Base-by-base conservation (phyloP, 2,329 filamentous ascomycete species). In the Septoria petroselini region DNA sequence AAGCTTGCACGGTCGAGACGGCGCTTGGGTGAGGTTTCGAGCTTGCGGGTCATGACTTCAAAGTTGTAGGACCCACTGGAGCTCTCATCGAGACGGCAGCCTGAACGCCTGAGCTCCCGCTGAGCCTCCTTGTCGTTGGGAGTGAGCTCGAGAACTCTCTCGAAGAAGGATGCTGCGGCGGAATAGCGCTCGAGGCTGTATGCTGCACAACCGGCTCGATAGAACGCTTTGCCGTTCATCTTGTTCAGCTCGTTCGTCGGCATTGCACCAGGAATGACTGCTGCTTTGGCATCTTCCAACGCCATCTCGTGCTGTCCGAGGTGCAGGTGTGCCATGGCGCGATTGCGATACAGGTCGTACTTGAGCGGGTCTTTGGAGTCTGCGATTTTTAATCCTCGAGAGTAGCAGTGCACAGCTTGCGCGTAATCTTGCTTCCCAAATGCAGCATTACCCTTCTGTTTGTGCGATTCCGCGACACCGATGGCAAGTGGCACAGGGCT, bases 161-260 rank as follows among this genome's bases (percentile, higher is more conserved):
- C 25, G 23, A 62, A 57, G 7, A 44, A 31, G 1, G 38, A 7
- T 12, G 41, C 30, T 5, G 52, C 53, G 15, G 54, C 41, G 6
- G 19, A 5, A 43, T 51, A 64, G 4, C 52, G 14, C n/a, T 55
- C 46, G 3, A 65, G 57, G 2, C 52, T n/a, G 37, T 65, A 65
- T 17, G 52, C 55, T 19, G 62, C 60, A 15, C 38, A 44, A 4
- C 58, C 63, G 23, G 60, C 60, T 4, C 58, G 54, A 27, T 56
- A 62, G 31, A 45, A 48, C 3, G 62, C 57, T 41, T 64, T 62
- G 27, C 29, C 23, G 17, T 64, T 57, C 5, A 41, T 9, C 5
- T 30, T 41, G 8, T 48, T 45, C 7, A 50, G 21, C 5, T 49
- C 33, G 9, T 27, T 21, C 8, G 21, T 29, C 9, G 29, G 12